A percentile compares a stretch with the other conserved stretches of the same genome.
phyloP scores from a whole-genome alignment of 2,329 filamentous ascomycete species.

The Fusarium sp. region DNA sequence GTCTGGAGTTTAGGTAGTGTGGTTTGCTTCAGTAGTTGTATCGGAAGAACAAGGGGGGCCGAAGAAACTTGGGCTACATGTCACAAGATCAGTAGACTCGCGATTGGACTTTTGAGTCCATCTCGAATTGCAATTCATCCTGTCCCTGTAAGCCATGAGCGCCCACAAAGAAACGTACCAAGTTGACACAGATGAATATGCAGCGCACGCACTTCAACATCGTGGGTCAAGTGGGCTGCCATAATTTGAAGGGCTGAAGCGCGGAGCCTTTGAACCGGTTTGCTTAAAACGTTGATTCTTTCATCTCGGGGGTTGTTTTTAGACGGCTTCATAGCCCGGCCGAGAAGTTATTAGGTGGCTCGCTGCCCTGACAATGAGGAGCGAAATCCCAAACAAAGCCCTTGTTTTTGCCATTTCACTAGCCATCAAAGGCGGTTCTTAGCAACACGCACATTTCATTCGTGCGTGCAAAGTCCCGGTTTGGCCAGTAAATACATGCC shows the following conservation, averaged over 20 bases:
- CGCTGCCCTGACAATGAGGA: neutral
- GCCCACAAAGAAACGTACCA: neutral
- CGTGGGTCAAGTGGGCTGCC: neutral
- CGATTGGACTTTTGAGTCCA: neutral
- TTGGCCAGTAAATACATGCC: neutral
- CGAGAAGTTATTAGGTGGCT: neutral
- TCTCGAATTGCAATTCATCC: neutral
- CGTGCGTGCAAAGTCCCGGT: neutral
- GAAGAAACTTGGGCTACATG: neutral
- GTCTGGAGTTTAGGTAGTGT: neutral
- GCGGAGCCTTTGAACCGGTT: neutral
- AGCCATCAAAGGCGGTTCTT: neutral
- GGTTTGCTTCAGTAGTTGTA: neutral
- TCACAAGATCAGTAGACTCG: neutral
- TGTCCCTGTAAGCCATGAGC: neutral
- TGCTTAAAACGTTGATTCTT: neutral
- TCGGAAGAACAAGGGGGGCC: neutral
- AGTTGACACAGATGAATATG: neutral
- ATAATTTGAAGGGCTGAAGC: neutral
- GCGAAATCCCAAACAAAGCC: neutral
- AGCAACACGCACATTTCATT: neutral
- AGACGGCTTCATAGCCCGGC: neutral
- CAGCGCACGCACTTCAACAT: neutral
- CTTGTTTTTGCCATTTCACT: neutral
- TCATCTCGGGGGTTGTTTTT: neutral